Percentiles rank a stretch among this genome's conserved stretches.
Conservation (phyloP, 495 filamentous ascomycete species). For the Terfezia claveryi region DNA sequence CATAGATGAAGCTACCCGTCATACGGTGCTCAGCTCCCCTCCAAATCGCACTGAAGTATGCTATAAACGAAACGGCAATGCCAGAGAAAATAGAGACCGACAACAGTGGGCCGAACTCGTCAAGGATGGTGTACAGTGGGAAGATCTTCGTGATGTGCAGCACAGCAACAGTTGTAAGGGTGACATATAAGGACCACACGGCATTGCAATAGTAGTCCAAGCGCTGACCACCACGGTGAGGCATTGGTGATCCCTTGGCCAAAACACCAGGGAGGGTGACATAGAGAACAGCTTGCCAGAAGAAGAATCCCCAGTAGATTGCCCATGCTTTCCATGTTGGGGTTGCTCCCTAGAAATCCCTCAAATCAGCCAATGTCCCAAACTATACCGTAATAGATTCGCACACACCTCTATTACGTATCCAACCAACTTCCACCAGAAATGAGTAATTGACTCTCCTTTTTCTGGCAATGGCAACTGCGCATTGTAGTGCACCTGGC, state of each 20-base stretch:
- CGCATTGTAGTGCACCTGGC: slow-evolving; percentile 73
- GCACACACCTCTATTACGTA: background rate
- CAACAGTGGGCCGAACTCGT: slow-evolving; percentile 84
- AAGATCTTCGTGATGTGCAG: slow-evolving; percentile 70
- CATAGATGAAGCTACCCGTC: slow-evolving; percentile 79
- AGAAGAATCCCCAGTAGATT: slow-evolving; percentile 82
- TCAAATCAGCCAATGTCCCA: background rate
- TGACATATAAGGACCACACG: slow-evolving; percentile 67
- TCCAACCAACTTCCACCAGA: slow-evolving; percentile 39
- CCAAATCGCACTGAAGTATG: slow-evolving; percentile 60
- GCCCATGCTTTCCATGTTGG: slow-evolving; percentile 60
- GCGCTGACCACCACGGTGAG: slow-evolving; percentile 59
- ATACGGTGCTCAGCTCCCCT: slow-evolving; percentile 75
- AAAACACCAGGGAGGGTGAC: slow-evolving; percentile 64
- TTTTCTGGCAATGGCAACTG: slow-evolving; percentile 46
- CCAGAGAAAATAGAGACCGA: slow-evolving; percentile 79
- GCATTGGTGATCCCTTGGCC: slow-evolving; percentile 64
- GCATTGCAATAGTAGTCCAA: slow-evolving; percentile 86
- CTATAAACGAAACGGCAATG: slow-evolving; percentile 53
- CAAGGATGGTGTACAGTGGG: slow-evolving; percentile 78
- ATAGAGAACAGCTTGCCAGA: slow-evolving; percentile 66
- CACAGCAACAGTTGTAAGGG: slow-evolving; percentile 39
- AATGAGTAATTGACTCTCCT: slow-evolving; percentile 44
- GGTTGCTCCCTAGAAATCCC: slow-evolving; percentile 36
- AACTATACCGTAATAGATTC: background rate